These are phyloP conservation scores for Sanguinoderma infundibulare DNA, from an alignment of 1,284 basidiomycete genomes.

Conservation along the genomic window DNA sequence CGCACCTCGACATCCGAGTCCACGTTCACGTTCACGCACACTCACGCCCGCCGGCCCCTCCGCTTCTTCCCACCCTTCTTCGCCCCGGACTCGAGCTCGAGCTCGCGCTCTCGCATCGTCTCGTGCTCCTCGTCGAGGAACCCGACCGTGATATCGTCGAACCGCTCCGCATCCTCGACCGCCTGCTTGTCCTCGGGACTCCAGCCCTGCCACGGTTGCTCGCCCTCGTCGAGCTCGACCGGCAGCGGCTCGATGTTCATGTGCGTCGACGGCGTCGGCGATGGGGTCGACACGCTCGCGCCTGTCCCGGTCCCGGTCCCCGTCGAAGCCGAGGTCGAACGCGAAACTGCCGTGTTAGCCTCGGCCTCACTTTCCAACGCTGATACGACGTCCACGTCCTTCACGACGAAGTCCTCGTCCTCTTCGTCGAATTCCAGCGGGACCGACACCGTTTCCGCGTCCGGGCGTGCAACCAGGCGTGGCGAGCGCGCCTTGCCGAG, in stretches of 20 bases:
- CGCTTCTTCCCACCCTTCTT: slow-evolving; percentile 16
- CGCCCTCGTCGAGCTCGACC: slow-evolving; percentile 40
- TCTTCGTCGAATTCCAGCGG: slow-evolving; percentile 75
- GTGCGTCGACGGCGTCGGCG: slow-evolving; percentile 44
- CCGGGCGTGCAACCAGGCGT: slow-evolving; percentile 29
- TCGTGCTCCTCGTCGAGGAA: slow-evolving; percentile 62
- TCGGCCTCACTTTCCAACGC: slow-evolving; percentile 6
- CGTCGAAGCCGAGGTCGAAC: slow-evolving; percentile 36
- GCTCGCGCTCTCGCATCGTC: slow-evolving; percentile 16
- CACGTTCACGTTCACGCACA: neutral
- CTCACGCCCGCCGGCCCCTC: slow-evolving; percentile 10
- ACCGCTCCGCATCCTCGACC: slow-evolving; percentile 67
- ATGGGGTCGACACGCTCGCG: slow-evolving; percentile 44
- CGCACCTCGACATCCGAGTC: too few relatives aligned
- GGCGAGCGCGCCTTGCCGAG: slow-evolving; percentile 52
- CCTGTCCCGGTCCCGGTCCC: slow-evolving; percentile 7
- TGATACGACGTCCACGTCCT: neutral
- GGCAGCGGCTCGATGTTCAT: slow-evolving; percentile 35
- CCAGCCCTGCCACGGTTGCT: slow-evolving; percentile 53
- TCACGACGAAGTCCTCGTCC: slow-evolving; percentile 59
- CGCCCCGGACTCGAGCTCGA: slow-evolving; percentile 4
- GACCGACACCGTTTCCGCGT: slow-evolving; percentile 40
- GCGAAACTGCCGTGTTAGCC: slow-evolving; percentile 29
- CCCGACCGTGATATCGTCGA: slow-evolving; percentile 65
- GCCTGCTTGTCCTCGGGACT: slow-evolving; percentile 53